A percentile compares a stretch with the other conserved stretches of the same genome.
Evolutionary conservation across 78 protist species (phyloP).

Genomic region (Dictyostelium brefeldianum): DNA sequence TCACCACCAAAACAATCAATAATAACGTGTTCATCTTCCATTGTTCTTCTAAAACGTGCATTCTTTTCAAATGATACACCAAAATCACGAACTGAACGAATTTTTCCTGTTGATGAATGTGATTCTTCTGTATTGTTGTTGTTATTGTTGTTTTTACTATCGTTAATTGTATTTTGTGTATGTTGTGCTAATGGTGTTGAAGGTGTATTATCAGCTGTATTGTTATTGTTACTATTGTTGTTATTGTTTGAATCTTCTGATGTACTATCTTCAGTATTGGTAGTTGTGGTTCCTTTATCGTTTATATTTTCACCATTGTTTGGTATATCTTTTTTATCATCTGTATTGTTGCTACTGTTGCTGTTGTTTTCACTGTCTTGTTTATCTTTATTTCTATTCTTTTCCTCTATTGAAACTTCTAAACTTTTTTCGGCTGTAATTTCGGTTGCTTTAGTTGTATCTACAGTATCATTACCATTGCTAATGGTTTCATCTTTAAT

Average conservation of each 20-base stretch:
- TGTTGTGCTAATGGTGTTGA: constrained; percentile 50
- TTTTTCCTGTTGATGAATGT: neutral
- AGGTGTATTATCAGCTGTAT: constrained; percentile 26
- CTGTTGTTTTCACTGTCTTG: too few relatives aligned
- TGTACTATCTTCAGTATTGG: constrained; percentile 1
- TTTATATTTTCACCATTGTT: neutral
- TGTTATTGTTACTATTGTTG: neutral
- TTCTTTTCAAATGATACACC: constrained; percentile 75
- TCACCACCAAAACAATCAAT: constrained; percentile 74
- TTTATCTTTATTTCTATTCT: constrained; percentile 5
- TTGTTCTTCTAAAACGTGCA: constrained; percentile 76
- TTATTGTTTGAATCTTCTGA: neutral
- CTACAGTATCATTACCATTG: constrained; percentile 16
- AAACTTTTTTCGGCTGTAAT: constrained; percentile 5
- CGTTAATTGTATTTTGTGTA: neutral
- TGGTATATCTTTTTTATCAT: neutral
- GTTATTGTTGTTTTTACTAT: neutral
- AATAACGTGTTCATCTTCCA: constrained; percentile 85
- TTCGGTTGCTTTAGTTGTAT: constrained; percentile 32
- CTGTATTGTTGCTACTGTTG: neutral
- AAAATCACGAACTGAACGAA: constrained; percentile 73
- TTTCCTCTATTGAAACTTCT: constrained; percentile 12
- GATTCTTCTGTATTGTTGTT: neutral
- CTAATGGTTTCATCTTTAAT: constrained; percentile 9
- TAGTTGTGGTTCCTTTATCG: neutral